These are phyloP conservation scores for Trypanosoma vivax DNA, from an alignment of 208 protist species.

Conservation along the genomic window DNA sequence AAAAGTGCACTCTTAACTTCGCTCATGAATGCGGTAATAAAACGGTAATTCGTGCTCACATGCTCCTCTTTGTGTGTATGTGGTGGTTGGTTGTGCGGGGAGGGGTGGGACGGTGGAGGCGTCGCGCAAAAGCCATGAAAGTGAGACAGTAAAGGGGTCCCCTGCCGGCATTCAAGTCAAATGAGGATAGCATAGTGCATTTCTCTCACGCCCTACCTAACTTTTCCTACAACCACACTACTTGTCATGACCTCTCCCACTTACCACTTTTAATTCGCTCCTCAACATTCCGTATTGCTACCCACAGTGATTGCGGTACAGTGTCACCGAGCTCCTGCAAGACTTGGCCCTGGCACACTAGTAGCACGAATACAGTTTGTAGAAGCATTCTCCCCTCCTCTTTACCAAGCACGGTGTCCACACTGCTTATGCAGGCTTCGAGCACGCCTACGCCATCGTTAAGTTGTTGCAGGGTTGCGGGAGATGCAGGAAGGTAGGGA, in stretches of 20 bases:
- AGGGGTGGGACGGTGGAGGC: no score
- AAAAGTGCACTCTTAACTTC: no score
- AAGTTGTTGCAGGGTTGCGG: slow-evolving; percentile 22
- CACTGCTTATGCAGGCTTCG: slow-evolving; percentile 33
- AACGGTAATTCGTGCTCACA: no score
- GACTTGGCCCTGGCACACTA: slow-evolving; percentile 68
- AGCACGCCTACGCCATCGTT: slow-evolving; percentile 26
- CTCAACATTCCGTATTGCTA: slow-evolving; percentile 20
- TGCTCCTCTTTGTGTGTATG: no score
- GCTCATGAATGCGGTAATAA: no score
- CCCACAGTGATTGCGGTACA: slow-evolving; percentile 36
- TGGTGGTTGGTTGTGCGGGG: no score
- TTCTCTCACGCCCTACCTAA: no score
- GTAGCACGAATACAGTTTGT: slow-evolving; percentile 70
- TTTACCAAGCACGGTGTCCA: slow-evolving; percentile 51
- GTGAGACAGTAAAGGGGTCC: no score
- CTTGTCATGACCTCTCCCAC: neutral
- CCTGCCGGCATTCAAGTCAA: no score
- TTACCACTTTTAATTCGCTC: neutral
- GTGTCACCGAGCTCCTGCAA: slow-evolving; percentile 39
- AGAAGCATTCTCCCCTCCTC: slow-evolving; percentile 74
- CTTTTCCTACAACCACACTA: neutral
- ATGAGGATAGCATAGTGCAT: no score
- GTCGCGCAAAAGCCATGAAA: no score
- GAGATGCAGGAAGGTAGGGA: slow-evolving; percentile 45